These are phyloP conservation scores for Dioszegia hungarica DNA, from an alignment of 768 basidiomycete genomes.

Conservation along the genomic window DNA sequence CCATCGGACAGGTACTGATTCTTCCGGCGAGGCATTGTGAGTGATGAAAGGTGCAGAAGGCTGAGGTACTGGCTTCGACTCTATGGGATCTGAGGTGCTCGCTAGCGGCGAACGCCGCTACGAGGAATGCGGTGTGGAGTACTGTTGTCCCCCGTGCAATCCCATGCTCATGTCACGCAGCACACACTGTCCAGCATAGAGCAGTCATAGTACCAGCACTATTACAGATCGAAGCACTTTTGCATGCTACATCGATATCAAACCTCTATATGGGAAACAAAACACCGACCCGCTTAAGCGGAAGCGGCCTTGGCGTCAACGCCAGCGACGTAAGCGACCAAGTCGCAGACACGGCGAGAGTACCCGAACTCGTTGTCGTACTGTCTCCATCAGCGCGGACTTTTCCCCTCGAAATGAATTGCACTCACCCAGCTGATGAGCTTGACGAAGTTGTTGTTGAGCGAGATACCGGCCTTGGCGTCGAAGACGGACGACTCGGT, in stretches of 20 bases:
- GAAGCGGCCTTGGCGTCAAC: slow-evolving; percentile 55
- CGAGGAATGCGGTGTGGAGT: no score
- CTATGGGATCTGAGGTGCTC: no score
- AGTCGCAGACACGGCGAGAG: slow-evolving; percentile 86
- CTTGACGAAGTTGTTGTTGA: slow-evolving; percentile 93
- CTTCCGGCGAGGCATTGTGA: slow-evolving; percentile 48
- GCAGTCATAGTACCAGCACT: no score
- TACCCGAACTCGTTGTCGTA: slow-evolving; percentile 58
- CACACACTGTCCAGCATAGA: no score
- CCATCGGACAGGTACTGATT: slow-evolving; percentile 56
- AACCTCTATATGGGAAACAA: neutral
- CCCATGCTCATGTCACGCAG: no score
- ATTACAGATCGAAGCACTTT: no score
- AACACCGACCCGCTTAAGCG: neutral
- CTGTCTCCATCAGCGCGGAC: slow-evolving; percentile 11
- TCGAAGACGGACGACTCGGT: slow-evolving; percentile 83
- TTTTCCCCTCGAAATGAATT: neutral
- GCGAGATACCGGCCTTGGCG: slow-evolving; percentile 82
- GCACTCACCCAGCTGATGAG: slow-evolving; percentile 69
- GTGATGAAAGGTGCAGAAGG: neutral
- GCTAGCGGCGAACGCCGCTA: neutral
- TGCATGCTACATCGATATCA: no score
- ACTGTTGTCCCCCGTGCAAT: no score
- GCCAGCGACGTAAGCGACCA: slow-evolving; percentile 73
- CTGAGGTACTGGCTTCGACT: neutral